Conservation (phyloP, 2,329 filamentous ascomycete species). For the Cytospora mali region DNA sequence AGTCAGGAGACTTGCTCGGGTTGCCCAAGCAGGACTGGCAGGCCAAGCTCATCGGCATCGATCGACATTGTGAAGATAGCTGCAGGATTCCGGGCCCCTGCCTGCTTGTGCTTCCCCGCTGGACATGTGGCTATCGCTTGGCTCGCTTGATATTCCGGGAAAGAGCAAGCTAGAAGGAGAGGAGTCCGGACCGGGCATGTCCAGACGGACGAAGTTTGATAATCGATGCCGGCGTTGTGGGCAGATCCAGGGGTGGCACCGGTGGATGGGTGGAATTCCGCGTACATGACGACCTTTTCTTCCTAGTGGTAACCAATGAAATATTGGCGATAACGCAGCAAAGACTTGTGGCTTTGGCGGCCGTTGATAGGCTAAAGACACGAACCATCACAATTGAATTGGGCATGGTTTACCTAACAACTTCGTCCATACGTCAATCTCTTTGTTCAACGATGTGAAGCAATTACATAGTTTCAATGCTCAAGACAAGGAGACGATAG, state of each 20-base stretch:
- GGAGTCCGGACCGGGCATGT: background rate
- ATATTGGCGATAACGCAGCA: background rate
- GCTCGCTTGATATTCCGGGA: background rate
- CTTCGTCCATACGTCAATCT: background rate
- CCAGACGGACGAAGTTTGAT: background rate
- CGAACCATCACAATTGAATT: background rate
- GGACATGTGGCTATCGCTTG: background rate
- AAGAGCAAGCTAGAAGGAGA: background rate
- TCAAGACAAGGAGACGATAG: background rate
- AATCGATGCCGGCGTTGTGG: background rate
- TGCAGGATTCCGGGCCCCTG: background rate
- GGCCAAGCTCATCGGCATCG: no score
- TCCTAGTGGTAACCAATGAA: background rate
- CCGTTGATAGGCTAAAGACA: background rate
- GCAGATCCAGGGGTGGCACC: background rate
- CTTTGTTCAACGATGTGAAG: background rate
- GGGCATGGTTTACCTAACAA: background rate
- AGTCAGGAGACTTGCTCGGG: no score
- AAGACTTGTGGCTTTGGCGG: background rate
- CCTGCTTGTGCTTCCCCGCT: background rate
- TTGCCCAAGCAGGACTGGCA: no score
- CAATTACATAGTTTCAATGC: background rate
- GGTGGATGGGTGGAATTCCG: background rate
- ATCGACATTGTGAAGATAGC: no score
- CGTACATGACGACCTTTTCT: background rate